Conservation (phyloP, 1,284 basidiomycete genomes). For the Cryptococcus floricola region DNA sequence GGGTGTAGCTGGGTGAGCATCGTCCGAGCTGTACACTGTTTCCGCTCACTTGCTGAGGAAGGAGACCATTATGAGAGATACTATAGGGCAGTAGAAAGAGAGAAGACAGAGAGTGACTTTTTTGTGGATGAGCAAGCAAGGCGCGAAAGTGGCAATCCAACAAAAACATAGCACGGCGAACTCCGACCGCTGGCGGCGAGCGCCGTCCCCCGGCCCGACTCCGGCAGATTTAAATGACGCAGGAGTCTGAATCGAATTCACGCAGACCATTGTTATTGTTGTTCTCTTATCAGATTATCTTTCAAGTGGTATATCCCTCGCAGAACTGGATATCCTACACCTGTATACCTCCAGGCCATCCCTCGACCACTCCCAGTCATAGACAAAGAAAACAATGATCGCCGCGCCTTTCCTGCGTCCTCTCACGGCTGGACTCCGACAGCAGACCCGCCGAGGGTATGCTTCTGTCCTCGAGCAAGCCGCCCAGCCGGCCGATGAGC, state of each 20-base stretch:
- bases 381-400: neutral
- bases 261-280: neutral
- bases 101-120: neutral
- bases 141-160: neutral
- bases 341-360: neutral
- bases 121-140: constrained; percentile 13
- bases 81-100: neutral
- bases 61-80: constrained; percentile 16
- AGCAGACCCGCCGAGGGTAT: constrained; percentile 5
- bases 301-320: neutral
- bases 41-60: constrained; percentile 20
- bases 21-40: neutral
- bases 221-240: neutral
- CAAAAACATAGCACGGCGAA: neutral
- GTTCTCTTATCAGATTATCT: neutral
- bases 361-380: neutral
- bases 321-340: neutral
- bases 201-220: neutral
- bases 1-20: neutral
- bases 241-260: neutral
- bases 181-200: neutral
- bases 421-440: neutral
- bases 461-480: constrained; percentile 10
- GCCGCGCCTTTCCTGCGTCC: neutral
- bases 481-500: neutral